Evolutionary conservation across 192 early-diverging fungal species (phyloP).

Genomic region (Coemansia umbellata): DNA sequence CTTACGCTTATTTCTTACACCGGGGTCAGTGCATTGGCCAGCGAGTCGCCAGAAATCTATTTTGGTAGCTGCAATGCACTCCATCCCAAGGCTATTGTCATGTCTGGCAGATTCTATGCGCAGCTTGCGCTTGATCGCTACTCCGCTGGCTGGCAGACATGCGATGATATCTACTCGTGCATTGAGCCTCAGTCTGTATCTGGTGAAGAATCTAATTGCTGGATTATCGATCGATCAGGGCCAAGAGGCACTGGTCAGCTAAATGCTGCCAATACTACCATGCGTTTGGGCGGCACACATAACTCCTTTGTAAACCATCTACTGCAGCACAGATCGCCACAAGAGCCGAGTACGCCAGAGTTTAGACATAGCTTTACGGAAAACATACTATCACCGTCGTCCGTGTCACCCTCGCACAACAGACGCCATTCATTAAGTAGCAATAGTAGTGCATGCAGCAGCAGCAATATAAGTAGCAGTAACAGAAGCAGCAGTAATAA

Average conservation of each 20-base stretch:
- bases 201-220: background rate
- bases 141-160: conserved; percentile 19
- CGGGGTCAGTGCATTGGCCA: background rate
- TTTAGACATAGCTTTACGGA: background rate
- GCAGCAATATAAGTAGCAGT: background rate
- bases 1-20: background rate
- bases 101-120: conserved; percentile 21
- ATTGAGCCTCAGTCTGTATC: conserved; percentile 7
- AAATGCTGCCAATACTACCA: background rate
- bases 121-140: conserved; percentile 31
- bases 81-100: background rate
- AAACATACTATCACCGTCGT: conserved; percentile 2
- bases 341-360: background rate
- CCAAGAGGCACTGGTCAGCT: conserved; percentile 15
- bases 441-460: conserved; percentile 2
- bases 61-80: conserved; percentile 9
- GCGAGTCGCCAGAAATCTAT: conserved; percentile 4
- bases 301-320: background rate
- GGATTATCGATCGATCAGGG: conserved; percentile 36
- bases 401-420: background rate
- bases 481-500: background rate
- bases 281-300: background rate
- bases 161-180: conserved; percentile 22
- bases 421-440: conserved; percentile 1
- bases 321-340: background rate